A percentile compares a stretch with the other conserved stretches of the same genome.
phyloP scores from a whole-genome alignment of 129 eudicot species.

The Flaveria linearis region DNA sequence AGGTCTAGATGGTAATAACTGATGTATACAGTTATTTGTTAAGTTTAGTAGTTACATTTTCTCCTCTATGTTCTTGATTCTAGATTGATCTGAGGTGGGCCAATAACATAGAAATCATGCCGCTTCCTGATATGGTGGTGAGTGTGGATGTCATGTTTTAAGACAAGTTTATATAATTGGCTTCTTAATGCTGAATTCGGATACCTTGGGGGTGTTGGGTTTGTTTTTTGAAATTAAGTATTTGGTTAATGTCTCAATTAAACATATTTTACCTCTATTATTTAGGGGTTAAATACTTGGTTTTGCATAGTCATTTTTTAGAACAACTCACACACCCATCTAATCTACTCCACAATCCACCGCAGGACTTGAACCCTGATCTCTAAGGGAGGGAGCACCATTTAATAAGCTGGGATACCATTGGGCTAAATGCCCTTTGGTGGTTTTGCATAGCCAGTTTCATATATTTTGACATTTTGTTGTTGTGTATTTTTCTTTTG shows the following conservation, averaged over 20 bases:
- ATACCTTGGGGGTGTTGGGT: not conserved
- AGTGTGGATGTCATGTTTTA: conserved; percentile 25
- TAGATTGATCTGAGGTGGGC: conserved; percentile 91
- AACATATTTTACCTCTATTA: not conserved
- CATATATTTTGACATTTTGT: not conserved
- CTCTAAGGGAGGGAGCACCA: too few species aligned
- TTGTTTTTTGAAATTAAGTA: not conserved
- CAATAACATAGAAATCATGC: conserved; percentile 93
- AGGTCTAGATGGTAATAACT: too few species aligned
- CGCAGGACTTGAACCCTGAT: too few species aligned
- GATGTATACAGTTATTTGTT: too few species aligned
- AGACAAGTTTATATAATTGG: not conserved
- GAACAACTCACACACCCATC: too few species aligned
- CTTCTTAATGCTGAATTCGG: not conserved
- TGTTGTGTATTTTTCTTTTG: too few species aligned
- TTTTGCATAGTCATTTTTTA: not conserved
- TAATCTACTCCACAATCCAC: too few species aligned
- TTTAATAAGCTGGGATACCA: too few species aligned
- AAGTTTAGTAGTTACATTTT: not conserved
- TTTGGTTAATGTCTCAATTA: not conserved
- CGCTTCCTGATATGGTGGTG: conserved; percentile 92
- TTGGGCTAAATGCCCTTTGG: too few species aligned
- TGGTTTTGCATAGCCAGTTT: not conserved
- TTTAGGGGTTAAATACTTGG: not conserved
- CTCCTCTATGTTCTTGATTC: conserved; percentile 13